phyloP scores from a whole-genome alignment of 768 basidiomycete species.

The Trametes villosa region DNA sequence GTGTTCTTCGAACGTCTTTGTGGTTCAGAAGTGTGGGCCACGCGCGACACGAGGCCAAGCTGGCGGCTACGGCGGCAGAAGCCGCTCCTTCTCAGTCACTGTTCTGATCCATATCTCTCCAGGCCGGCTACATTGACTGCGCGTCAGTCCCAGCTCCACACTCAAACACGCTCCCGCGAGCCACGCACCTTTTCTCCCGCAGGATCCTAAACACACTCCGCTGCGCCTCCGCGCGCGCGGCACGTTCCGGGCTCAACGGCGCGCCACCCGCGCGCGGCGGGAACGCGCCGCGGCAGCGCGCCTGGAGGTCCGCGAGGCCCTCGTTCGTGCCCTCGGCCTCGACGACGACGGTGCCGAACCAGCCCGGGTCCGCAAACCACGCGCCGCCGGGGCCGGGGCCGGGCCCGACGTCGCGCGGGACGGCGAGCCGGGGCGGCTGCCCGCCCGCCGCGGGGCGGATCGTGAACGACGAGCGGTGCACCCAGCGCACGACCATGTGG shows the following conservation, averaged over 20 bases:
- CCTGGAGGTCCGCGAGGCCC: conserved; percentile 75
- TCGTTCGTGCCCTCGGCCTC: conserved; percentile 91
- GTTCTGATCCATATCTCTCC: conserved; percentile 74
- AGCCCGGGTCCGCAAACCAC: conserved; percentile 72
- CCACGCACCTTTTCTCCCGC: conserved; percentile 77
- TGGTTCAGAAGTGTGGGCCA: no score
- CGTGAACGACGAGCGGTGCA: conserved; percentile 77
- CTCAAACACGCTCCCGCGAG: neutral
- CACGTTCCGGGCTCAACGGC: conserved; percentile 29
- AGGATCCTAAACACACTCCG: conserved; percentile 70
- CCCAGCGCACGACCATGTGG: conserved; percentile 86
- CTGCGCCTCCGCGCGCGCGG: conserved; percentile 45
- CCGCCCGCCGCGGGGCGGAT: conserved; percentile 55
- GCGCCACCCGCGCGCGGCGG: conserved; percentile 52
- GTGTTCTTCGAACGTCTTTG: no score
- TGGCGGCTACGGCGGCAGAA: conserved; percentile 45
- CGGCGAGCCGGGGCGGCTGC: conserved; percentile 39
- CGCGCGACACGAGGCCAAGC: no score
- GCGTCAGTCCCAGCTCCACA: conserved; percentile 5
- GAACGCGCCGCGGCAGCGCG: conserved; percentile 71
- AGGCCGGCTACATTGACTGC: conserved; percentile 68
- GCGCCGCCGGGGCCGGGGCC: conserved; percentile 53
- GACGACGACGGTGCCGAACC: conserved; percentile 83
- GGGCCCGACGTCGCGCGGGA: conserved; percentile 32
- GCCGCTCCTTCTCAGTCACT: conserved; percentile 66